These are phyloP conservation scores for Boletus semigastroideus DNA, from an alignment of 1,284 basidiomycete genomes.

Conservation along the genomic window DNA sequence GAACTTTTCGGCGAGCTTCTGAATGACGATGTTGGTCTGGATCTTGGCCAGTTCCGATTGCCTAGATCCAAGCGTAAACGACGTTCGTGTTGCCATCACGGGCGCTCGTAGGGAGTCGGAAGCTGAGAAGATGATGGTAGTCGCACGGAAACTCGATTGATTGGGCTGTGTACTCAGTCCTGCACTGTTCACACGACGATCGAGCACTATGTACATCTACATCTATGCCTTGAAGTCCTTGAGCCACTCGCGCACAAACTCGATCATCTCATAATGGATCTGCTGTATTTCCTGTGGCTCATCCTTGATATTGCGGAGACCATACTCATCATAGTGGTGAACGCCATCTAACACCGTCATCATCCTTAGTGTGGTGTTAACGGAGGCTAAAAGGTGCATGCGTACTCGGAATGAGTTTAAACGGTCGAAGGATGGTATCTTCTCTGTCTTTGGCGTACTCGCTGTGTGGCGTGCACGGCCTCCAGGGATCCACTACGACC, in stretches of 20 bases:
- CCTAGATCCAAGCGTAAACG: conserved; percentile 79
- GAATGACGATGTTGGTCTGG: conserved; percentile 79
- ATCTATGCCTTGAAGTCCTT: conserved; percentile 49
- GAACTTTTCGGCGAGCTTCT: conserved; percentile 52
- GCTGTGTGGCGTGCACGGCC: conserved; percentile 84
- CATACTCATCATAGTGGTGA: conserved; percentile 92
- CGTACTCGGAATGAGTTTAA: conserved; percentile 86
- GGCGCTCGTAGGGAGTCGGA: conserved; percentile 1
- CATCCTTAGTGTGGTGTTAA: conserved; percentile 1
- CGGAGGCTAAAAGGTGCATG: conserved; percentile 5
- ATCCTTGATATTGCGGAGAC: conserved; percentile 57
- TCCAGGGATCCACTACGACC: conserved; percentile 83
- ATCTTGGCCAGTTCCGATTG: conserved; percentile 83
- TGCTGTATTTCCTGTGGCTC: conserved; percentile 81
- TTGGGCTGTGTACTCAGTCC: background rate
- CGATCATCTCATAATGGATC: conserved; percentile 80
- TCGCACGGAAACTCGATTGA: background rate
- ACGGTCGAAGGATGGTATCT: conserved; percentile 76
- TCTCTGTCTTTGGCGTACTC: conserved; percentile 67
- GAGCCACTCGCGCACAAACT: conserved; percentile 84
- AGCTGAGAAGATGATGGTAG: background rate
- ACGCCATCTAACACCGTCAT: conserved; percentile 58
- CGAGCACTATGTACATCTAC: background rate
- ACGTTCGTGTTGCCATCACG: conserved; percentile 20
- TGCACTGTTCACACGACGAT: background rate